These are phyloP conservation scores for Cocos nucifera DNA, from an alignment of 176 grass and related monocot genomes.

Conservation along the genomic window DNA sequence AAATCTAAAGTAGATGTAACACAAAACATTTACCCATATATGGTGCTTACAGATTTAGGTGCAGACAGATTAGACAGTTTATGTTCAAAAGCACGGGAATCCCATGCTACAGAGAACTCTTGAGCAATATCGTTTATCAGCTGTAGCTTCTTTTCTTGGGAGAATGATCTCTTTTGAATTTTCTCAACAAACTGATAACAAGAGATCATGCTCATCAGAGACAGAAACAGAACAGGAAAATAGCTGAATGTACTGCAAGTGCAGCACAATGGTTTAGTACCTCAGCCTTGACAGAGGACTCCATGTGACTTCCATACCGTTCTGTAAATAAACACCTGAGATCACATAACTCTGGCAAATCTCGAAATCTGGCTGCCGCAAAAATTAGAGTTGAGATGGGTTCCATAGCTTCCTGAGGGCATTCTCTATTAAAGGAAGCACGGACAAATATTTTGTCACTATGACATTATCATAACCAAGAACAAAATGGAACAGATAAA, in stretches of 20 bases:
- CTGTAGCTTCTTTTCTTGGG: conserved; percentile 70
- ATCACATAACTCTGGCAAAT: conserved; percentile 80
- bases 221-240: conserved; percentile 14
- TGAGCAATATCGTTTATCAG: conserved; percentile 65
- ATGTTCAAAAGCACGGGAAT: conserved; percentile 31
- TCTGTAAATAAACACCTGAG: conserved; percentile 61
- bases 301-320: conserved; percentile 53
- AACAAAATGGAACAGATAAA: neutral
- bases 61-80: conserved; percentile 34
- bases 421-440: conserved; percentile 47
- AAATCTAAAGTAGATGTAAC: too few species aligned
- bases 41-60: conserved; percentile 45
- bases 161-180: conserved; percentile 67
- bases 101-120: conserved; percentile 58
- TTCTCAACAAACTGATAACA: conserved; percentile 72
- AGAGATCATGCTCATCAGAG: conserved; percentile 15
- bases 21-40: too few species aligned
- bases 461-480: neutral
- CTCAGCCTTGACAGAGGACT: conserved; percentile 78
- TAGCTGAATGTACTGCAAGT: neutral
- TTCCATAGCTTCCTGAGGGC: conserved; percentile 89
- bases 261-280: conserved; percentile 28
- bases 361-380: conserved; percentile 81
- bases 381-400: conserved; percentile 86
- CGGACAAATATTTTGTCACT: conserved; percentile 12